Conservation (phyloP, 345 rosid genomes). For the Abelmoschus esculentus region DNA sequence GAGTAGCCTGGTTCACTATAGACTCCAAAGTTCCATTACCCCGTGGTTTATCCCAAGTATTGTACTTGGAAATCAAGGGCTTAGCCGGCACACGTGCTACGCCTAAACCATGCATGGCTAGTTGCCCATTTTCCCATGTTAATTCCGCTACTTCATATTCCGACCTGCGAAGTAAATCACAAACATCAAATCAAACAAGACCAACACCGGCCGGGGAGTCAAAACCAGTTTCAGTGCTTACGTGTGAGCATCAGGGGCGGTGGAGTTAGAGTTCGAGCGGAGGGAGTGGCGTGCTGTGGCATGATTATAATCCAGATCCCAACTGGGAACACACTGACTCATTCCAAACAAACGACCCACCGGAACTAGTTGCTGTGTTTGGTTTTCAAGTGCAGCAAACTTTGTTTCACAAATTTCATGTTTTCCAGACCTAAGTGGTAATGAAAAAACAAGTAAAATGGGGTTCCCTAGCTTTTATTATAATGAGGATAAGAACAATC, state of each 20-base stretch:
- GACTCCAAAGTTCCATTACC: slow-evolving; percentile 80
- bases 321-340: slow-evolving; percentile 90
- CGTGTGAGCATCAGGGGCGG: slow-evolving; percentile 43
- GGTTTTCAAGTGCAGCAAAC: not conserved
- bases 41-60: slow-evolving; percentile 43
- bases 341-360: slow-evolving; percentile 12
- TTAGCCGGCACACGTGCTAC: slow-evolving; percentile 40
- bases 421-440: not conserved
- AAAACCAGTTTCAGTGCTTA: slow-evolving; percentile 5
- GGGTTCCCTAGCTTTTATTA: not conserved
- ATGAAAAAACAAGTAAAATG: not conserved
- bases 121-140: slow-evolving; percentile 93
- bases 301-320: slow-evolving; percentile 50
- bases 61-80: slow-evolving; percentile 24
- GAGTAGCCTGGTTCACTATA: slow-evolving; percentile 78
- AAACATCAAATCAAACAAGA: not conserved
- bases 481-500: slow-evolving; percentile 4
- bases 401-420: slow-evolving; percentile 1
- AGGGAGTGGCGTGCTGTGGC: slow-evolving; percentile 17
- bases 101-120: slow-evolving; percentile 71
- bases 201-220: no score
- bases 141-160: slow-evolving; percentile 82
- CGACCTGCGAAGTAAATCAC: slow-evolving; percentile 34
- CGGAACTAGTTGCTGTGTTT: not conserved
- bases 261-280: slow-evolving; percentile 35